These are phyloP conservation scores for Cordyceps militaris DNA, from an alignment of 2,329 filamentous ascomycete genomes.

Conservation along the genomic window DNA sequence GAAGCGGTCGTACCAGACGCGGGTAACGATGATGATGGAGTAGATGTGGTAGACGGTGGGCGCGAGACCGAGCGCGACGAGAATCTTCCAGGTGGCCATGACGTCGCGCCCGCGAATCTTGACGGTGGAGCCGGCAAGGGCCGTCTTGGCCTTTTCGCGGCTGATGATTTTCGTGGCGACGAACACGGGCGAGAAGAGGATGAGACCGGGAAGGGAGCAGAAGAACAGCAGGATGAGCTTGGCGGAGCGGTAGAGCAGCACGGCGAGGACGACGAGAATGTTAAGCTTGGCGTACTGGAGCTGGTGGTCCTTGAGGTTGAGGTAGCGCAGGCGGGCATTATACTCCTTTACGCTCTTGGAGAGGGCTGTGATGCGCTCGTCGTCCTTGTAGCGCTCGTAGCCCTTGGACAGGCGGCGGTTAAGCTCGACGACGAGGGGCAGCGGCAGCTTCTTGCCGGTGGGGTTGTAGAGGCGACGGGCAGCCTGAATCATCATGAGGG, in stretches of 20 bases:
- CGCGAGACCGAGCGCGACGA: constrained; percentile 78
- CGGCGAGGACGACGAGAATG: constrained; percentile 64
- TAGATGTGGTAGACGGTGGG: constrained; percentile 79
- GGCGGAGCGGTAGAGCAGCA: constrained; percentile 69
- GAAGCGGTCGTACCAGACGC: constrained; percentile 73
- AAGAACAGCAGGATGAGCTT: constrained; percentile 73
- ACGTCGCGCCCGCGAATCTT: constrained; percentile 86
- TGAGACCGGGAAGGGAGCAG: constrained; percentile 75
- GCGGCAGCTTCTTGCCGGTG: constrained; percentile 84
- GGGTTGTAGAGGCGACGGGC: constrained; percentile 90
- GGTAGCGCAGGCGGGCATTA: constrained; percentile 76
- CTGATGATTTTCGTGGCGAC: constrained; percentile 78
- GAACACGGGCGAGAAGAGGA: constrained; percentile 86
- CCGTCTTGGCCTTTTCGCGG: constrained; percentile 72
- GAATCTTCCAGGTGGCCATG: constrained; percentile 88
- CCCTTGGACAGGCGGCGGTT: constrained; percentile 87
- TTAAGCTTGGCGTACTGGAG: constrained; percentile 86
- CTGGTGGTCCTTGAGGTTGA: constrained; percentile 89
- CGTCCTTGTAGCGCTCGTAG: constrained; percentile 87
- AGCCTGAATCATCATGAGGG: constrained; percentile 92
- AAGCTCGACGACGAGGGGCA: constrained; percentile 88
- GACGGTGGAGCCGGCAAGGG: constrained; percentile 76
- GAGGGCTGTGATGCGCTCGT: constrained; percentile 71
- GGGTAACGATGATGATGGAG: constrained; percentile 64
- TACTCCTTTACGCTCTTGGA: constrained; percentile 73